Evolutionary conservation across 495 filamentous ascomycete species (phyloP).

Genomic region (Clavariopsis aquatica): DNA sequence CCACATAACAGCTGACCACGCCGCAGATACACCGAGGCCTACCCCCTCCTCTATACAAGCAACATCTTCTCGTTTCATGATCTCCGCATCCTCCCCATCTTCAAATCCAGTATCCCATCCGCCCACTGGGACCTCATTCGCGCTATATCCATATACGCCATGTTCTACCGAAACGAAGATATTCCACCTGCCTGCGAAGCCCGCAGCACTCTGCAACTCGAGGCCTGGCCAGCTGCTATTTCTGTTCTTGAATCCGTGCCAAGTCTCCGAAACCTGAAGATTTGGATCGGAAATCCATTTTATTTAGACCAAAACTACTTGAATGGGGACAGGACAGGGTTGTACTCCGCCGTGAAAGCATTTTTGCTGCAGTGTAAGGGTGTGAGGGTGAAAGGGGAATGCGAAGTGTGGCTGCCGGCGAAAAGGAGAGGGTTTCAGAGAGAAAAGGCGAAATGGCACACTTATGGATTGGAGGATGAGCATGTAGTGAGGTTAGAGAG

Average conservation of each 20-base stretch:
- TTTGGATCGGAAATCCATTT: neutral
- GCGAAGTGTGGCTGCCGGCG: neutral
- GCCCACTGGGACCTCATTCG: neutral
- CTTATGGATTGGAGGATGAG: neutral
- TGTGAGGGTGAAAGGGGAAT: neutral
- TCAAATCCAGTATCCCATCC: neutral
- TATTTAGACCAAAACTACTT: neutral
- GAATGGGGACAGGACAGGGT: neutral
- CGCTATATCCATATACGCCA: neutral
- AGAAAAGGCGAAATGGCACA: neutral
- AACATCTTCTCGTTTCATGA: neutral
- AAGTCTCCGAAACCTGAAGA: neutral
- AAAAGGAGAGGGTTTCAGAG: neutral
- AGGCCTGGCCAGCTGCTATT: neutral
- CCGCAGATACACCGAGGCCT: neutral
- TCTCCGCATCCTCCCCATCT: neutral
- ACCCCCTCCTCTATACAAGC: neutral
- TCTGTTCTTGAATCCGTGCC: neutral
- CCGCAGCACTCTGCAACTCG: conserved; percentile 5
- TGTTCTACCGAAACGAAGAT: conserved; percentile 1
- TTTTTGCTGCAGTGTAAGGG: neutral
- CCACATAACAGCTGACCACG: neutral
- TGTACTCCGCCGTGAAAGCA: neutral
- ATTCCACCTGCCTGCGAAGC: neutral
- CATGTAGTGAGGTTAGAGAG: neutral